Evolutionary conservation across 139 green algal species (phyloP).

Genomic region (Chlorella vulgaris): DNA sequence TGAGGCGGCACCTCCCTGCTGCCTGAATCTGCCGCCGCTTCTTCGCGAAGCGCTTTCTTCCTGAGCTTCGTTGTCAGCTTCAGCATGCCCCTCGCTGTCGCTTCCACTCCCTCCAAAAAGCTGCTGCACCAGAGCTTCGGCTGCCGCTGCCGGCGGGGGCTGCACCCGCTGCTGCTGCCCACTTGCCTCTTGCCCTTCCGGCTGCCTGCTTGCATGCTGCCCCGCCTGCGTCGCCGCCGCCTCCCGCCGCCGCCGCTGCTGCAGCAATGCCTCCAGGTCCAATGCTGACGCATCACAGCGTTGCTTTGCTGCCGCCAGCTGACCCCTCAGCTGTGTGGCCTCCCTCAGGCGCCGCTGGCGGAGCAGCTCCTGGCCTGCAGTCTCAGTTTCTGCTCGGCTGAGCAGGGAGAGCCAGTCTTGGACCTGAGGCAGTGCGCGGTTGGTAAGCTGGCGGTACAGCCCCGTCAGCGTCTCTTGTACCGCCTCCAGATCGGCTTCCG

Average conservation of each 20-base stretch:
- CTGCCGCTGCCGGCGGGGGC: not conserved
- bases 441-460: constrained; percentile 28
- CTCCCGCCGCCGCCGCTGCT: constrained; percentile 17
- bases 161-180: not conserved
- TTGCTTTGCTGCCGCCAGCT: constrained; percentile 16
- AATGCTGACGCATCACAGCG: not conserved
- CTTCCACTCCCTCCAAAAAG: not conserved
- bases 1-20: not conserved
- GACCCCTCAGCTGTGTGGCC: constrained; percentile 1
- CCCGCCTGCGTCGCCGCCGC: not conserved
- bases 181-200: not conserved
- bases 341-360: not conserved
- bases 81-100: not conserved
- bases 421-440: constrained; percentile 24
- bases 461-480: constrained; percentile 37
- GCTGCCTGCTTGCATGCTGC: not conserved
- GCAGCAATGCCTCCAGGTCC: constrained; percentile 17
- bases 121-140: not conserved
- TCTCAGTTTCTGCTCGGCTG: not conserved
- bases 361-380: not conserved
- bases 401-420: constrained; percentile 44
- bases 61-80: not conserved
- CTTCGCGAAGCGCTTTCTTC: too few species aligned
- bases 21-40: not conserved
- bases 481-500: not conserved